These are phyloP conservation scores for Leccinum sublutescens DNA, from an alignment of 768 basidiomycete genomes.

Conservation along the genomic window DNA sequence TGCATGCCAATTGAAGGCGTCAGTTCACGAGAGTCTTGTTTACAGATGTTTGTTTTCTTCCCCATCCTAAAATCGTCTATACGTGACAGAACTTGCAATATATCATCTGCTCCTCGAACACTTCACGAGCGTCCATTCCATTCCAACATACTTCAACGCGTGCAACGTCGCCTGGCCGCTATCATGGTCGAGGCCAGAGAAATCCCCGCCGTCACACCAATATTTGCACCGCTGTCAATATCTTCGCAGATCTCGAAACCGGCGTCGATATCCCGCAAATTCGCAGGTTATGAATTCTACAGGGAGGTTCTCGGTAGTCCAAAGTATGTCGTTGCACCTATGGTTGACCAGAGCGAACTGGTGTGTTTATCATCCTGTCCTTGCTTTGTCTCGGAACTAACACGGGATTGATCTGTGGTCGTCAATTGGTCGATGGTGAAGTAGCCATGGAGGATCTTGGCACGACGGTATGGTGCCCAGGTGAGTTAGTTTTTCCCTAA, in stretches of 20 bases:
- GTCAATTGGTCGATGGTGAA: slow-evolving; percentile 4
- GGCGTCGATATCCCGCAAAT: slow-evolving; percentile 36
- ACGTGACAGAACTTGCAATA: no score
- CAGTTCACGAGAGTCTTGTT: background rate
- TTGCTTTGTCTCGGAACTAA: background rate
- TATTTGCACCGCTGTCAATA: background rate
- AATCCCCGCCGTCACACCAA: background rate
- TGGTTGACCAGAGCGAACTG: slow-evolving; percentile 98
- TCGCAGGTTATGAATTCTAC: slow-evolving; percentile 84
- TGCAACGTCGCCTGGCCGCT: background rate
- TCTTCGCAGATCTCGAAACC: slow-evolving; percentile 1
- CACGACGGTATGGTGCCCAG: slow-evolving; percentile 79
- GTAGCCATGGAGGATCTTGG: slow-evolving; percentile 88
- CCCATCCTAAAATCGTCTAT: background rate
- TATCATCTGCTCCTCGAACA: background rate
- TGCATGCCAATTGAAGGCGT: no score
- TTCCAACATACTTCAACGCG: background rate
- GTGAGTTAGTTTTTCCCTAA: slow-evolving; percentile 34
- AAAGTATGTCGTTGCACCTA: slow-evolving; percentile 90
- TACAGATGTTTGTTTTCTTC: background rate
- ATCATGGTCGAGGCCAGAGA: background rate
- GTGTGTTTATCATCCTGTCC: slow-evolving; percentile 45
- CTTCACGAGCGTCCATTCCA: background rate
- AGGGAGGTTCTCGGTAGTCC: slow-evolving; percentile 75
- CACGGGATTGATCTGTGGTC: background rate